A percentile compares a stretch with the other conserved stretches of the same genome.
These are phyloP conservation scores for Metarhizium album DNA, from an alignment of 2,329 filamentous ascomycete species.

Conservation along the genomic window DNA sequence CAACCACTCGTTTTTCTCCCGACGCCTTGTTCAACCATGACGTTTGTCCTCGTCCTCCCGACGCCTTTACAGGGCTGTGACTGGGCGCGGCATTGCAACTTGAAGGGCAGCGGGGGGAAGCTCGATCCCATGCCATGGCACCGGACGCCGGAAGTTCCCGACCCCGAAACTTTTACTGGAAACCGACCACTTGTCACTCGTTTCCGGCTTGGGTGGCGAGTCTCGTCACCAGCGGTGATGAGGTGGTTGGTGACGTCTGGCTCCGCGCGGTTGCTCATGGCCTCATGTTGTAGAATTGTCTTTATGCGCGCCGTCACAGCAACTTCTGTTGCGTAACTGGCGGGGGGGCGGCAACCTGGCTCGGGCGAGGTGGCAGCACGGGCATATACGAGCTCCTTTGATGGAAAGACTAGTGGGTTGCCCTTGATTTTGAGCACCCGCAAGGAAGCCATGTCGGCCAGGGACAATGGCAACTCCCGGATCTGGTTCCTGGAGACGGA, in stretches of 20 bases:
- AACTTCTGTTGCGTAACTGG: conserved; percentile 54
- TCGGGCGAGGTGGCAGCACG: conserved; percentile 44
- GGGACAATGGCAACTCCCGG: conserved; percentile 67
- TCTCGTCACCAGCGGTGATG: conserved; percentile 63
- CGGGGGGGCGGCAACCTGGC: conserved; percentile 36
- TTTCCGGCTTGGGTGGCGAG: conserved; percentile 58
- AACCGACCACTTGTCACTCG: conserved; percentile 55
- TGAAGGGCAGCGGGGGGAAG: conserved; percentile 64
- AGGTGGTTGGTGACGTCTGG: conserved; percentile 48
- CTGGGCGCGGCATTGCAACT: conserved; percentile 59
- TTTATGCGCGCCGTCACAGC: conserved; percentile 51
- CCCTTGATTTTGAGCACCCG: conserved; percentile 84
- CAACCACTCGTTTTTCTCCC: conserved; percentile 54
- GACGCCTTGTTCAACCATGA: conserved; percentile 57
- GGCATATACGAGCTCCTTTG: conserved; percentile 54
- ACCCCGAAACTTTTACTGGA: conserved; percentile 60
- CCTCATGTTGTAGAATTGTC: conserved; percentile 44
- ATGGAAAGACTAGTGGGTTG: conserved; percentile 74
- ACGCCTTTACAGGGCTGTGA: conserved; percentile 56
- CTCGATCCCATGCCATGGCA: conserved; percentile 53
- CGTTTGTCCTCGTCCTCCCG: conserved; percentile 58
- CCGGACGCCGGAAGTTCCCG: conserved; percentile 52
- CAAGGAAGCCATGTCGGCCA: conserved; percentile 83
- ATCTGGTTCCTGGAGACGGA: conserved; percentile 82
- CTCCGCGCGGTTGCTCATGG: conserved; percentile 40